Base-by-base conservation (phyloP, 345 rosid species). In the Dovyalis caffra region DNA sequence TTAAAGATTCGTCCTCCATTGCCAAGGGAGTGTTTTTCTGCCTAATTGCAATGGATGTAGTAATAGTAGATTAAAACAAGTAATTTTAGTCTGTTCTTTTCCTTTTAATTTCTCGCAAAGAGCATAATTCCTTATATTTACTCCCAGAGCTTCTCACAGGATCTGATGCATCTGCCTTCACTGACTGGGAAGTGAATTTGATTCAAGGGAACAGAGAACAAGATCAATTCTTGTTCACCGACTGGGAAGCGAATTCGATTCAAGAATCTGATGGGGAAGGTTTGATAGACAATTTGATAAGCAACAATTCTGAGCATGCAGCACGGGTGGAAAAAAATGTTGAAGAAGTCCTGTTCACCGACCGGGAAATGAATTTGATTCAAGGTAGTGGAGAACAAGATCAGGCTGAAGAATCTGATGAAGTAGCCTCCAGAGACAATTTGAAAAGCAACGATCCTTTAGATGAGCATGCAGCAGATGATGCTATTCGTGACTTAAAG, bases 141-240 rank as follows among this genome's bases (percentile, higher is more conserved):
- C 26, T 43, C 23, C 64, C 18, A 12, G 35, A 71, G 34, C 12
- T 31, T 63, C 60, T 18, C 5, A 49, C 56, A 5, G 56, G 56
- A 49, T 49, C 56, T 20, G 58, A 18, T 43, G 76, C 34, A 64
- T 62, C 68, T 43, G 38, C 62, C 33, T 28, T 71, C 57, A 65
- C 80, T 31, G 43, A 69, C 25, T 10, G 57, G 71, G 78, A 74
- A 57, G 20, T 65, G 68, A 79, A 65, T 72, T 38, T 70, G 64
- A 69, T 57, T 34, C 62, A 69, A n/a, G 69, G 66, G 5, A 32
- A 45, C 18, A 47, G 37, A 53, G 78, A 64, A 28, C 66, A 74
- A 16, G 77, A 10, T 69, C 38, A 2, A 25, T 8, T 35, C 38
- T 35, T 9, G 38, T 28, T 71, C 57, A 65, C 72, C 37, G 43